Evolutionary conservation across 2,329 filamentous ascomycete species (phyloP), one percentile per base, ranked within the genome.

Genomic region (Trichoderma atroviride): DNA sequence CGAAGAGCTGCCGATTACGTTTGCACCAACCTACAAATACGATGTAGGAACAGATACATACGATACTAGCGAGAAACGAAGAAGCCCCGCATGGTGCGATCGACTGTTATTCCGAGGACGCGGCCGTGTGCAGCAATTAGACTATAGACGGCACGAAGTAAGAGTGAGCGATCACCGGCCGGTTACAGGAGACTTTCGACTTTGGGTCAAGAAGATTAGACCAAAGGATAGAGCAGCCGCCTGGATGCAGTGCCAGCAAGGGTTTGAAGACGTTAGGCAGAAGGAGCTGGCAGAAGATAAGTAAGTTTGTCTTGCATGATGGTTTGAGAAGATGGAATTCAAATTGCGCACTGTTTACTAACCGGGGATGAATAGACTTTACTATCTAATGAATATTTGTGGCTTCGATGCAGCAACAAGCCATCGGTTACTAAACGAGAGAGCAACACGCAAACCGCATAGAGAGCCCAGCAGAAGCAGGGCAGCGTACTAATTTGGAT

Each of bases 21-120:
- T 99, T 78, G 91, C 93, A 9, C 96, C 96, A 0, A 99, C 96
- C 0, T 99, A 99, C 84, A 99, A 99, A 79, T 99, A 99, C 79
- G 96, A 99, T 74, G 93, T 98, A 0, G 94, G 94, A 19, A 96
- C 93, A 0, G 95, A 98, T 77, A 91, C 89, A 7, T 99, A 98
- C 79, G 96, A 99, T 78, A 91, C 92, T 0, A 95, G 92, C 74
- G 96, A 99, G 79, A 99, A 99, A 85, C 93, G 93, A 79, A 88
- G 96, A 61, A 91, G 93, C 27, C 96, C 96, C 0, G 96, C 96
- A 1, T 99, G 96, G 96, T 99, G 96, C 78, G 96, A 99, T 82
- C 89, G 96, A 43, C 82, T 99, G 47, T 83, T 99, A n/a, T 97
- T 93, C 77, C 88, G 94, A 27, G 93, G 93, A 27, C 81, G 91